phyloP scores from a whole-genome alignment of 495 filamentous ascomycete species.

The Cercophora newfieldiana region DNA sequence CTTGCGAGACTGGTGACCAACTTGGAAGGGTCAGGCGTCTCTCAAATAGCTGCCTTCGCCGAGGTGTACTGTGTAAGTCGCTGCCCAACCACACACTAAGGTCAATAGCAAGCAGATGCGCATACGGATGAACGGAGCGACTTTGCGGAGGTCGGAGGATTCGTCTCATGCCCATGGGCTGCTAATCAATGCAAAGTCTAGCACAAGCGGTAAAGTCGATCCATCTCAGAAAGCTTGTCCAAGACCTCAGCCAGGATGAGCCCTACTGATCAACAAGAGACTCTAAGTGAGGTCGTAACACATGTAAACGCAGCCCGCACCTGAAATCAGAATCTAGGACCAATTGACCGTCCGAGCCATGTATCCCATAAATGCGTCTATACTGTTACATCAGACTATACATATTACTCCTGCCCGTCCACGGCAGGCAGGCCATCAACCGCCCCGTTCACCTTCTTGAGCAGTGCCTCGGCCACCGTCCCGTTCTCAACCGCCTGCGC shows the following conservation, averaged over 20 bases:
- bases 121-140: background rate
- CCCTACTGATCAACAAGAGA: background rate
- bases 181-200: background rate
- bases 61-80: background rate
- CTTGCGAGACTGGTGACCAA: background rate
- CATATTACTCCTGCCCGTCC: background rate
- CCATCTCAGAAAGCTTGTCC: background rate
- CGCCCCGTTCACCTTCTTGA: constrained; percentile 24
- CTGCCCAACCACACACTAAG: background rate
- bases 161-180: background rate
- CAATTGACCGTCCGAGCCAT: background rate
- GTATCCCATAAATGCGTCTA: background rate
- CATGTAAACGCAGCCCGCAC: background rate
- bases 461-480: constrained; percentile 38
- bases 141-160: background rate
- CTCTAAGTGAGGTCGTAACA: background rate
- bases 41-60: background rate
- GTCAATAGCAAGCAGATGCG: background rate
- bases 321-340: background rate
- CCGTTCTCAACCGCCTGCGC: constrained; percentile 34
- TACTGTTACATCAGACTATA: background rate
- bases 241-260: background rate
- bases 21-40: background rate
- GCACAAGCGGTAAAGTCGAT: background rate
- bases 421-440: background rate